phyloP scores from a whole-genome alignment of 345 rosid genomes.

The Xanthoceras sorbifolium region DNA sequence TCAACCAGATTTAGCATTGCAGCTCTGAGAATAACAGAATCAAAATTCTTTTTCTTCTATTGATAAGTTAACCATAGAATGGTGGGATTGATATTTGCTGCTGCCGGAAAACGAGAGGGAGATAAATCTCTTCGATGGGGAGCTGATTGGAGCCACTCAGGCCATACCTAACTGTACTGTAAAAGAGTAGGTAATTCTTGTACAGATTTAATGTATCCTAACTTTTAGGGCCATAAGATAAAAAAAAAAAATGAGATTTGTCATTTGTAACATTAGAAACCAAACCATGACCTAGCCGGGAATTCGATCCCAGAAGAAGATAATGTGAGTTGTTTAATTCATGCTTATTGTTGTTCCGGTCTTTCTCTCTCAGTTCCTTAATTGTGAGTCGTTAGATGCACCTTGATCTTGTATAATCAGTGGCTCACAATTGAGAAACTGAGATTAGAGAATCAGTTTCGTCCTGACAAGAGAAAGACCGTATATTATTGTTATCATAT shows the following conservation, averaged over 20 bases:
- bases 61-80: constrained; percentile 34
- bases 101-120: constrained; percentile 10
- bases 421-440: too few relatives aligned
- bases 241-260: constrained; percentile 15
- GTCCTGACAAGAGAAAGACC: too few relatives aligned
- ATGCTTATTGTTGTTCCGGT: neutral
- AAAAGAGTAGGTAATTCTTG: constrained; percentile 34
- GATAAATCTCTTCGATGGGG: constrained; percentile 21
- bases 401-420: too few relatives aligned
- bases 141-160: constrained; percentile 32
- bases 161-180: constrained; percentile 32
- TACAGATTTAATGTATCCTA: constrained; percentile 36
- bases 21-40: constrained; percentile 39
- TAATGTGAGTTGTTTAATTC: constrained; percentile 13
- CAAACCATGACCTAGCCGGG: constrained; percentile 19
- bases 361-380: too few relatives aligned
- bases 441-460: too few relatives aligned
- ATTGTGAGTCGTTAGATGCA: too few relatives aligned
- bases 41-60: constrained; percentile 7
- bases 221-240: constrained; percentile 26
- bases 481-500: too few relatives aligned
- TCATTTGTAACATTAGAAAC: constrained; percentile 30
- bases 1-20: constrained; percentile 64
- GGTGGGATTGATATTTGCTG: constrained; percentile 25
- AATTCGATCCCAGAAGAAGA: constrained; percentile 14